Base-by-base conservation (phyloP, 805 yeast species). In the Lachancea waltii region DNA sequence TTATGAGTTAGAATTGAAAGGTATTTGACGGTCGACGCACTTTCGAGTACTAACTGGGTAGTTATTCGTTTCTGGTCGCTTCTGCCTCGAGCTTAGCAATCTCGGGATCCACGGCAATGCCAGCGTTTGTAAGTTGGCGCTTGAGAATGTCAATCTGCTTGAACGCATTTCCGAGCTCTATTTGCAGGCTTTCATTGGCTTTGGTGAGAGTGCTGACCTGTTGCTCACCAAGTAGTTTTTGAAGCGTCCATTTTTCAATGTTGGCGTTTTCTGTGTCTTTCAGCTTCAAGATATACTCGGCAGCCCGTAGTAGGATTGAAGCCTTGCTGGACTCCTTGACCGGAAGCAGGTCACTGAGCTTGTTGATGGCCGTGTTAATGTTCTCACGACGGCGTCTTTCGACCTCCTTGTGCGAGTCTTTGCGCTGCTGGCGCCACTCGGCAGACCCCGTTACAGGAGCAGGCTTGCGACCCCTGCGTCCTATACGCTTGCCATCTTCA, bases 211-310 rank as follows among this genome's bases (percentile, higher is more conserved):
- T 95, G 45, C 82, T 76, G 36, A 87, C 81, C 9, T 90, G 87
- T 64, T 90, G 97, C 60, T 89, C 97, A 25, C 90, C 81, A 46
- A 87, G 71, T 45, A 92, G 72, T 65, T 90, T 90, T 62, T 90
- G 97, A 54, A 90, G 70, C 5, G 97, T 89, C 85, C 95, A 85
- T 67, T 92, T 90, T 63, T 90, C 96, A 52, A 86, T 81, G 57
- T 85, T 84, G 53, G 82, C 79, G 62, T 77, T 80, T 63, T 89
- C 97, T 52, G 85, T 85, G 52, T 85, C 95, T 63, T 87, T 85
- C 57, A 92, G 73, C 63, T 89, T 76, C 62, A 81, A 79, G 59
- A 92, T 92, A 56, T 83, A 86, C 56, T 89, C 96, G 23, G 85
- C 90, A 3, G 95, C 95, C 43, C 90, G 73, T 53, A 78, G 79